Evolutionary conservation across 1,139 yeast species (phyloP).

Genomic region (Protomyces pachydermus): DNA sequence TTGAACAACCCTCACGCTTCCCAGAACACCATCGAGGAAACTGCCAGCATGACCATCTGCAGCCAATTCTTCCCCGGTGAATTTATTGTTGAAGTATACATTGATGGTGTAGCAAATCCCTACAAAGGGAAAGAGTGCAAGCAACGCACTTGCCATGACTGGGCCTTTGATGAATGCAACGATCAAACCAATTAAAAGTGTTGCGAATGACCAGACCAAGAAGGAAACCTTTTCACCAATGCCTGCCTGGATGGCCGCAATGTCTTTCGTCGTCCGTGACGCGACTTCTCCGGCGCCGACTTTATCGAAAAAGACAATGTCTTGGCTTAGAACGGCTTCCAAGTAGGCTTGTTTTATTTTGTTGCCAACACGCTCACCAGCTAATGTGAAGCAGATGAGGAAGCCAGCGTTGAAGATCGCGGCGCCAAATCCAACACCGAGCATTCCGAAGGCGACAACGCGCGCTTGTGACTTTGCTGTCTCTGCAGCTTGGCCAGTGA

Average conservation of each 20-base stretch:
- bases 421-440: slow-evolving; percentile 34
- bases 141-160: slow-evolving; percentile 42
- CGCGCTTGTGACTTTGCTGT: slow-evolving; percentile 11
- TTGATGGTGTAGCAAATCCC: slow-evolving; percentile 37
- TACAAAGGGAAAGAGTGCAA: slow-evolving; percentile 42
- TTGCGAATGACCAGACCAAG: slow-evolving; percentile 41
- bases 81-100: slow-evolving; percentile 36
- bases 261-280: slow-evolving; percentile 46
- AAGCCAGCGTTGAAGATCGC: slow-evolving; percentile 33
- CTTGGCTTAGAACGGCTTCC: slow-evolving; percentile 43
- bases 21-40: slow-evolving; percentile 45
- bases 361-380: slow-evolving; percentile 45
- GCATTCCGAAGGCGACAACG: slow-evolving; percentile 15
- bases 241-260: slow-evolving; percentile 45
- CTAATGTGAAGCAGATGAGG: slow-evolving; percentile 36
- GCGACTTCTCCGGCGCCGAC: slow-evolving; percentile 46
- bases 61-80: slow-evolving; percentile 36
- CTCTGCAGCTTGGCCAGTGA: slow-evolving; percentile 6
- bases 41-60: slow-evolving; percentile 42
- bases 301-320: slow-evolving; percentile 45
- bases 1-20: slow-evolving; percentile 44
- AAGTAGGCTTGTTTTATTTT: slow-evolving; percentile 44
- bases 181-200: slow-evolving; percentile 43
- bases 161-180: slow-evolving; percentile 44
- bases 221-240: slow-evolving; percentile 47